Conservation (phyloP, 352 stramenopile genomes). For the Globisporangium ultimum region DNA sequence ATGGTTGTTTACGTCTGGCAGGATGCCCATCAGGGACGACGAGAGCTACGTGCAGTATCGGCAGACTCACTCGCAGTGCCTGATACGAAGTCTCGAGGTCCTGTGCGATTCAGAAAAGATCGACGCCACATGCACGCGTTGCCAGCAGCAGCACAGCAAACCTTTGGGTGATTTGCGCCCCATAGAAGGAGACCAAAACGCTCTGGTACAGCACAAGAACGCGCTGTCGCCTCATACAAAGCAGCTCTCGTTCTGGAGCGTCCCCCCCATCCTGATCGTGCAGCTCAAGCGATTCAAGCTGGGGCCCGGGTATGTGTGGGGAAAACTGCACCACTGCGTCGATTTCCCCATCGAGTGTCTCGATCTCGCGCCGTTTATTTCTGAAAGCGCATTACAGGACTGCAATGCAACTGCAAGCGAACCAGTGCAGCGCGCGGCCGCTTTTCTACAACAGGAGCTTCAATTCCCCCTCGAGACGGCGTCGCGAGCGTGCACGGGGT, state of each 20-base stretch:
- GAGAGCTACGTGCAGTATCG: slow-evolving; percentile 33
- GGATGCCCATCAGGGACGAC: slow-evolving; percentile 27
- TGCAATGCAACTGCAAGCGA: background rate
- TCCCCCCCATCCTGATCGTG: slow-evolving; percentile 53
- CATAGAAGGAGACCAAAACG: background rate
- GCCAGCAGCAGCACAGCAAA: slow-evolving; percentile 10
- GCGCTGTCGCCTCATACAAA: slow-evolving; percentile 38
- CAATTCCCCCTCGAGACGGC: slow-evolving; percentile 39
- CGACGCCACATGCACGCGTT: slow-evolving; percentile 40
- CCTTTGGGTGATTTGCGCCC: background rate
- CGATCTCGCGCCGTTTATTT: slow-evolving; percentile 61
- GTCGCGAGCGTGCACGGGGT: slow-evolving; percentile 46
- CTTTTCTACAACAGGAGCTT: slow-evolving; percentile 34
- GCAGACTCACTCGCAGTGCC: slow-evolving; percentile 20
- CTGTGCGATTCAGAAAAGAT: slow-evolving; percentile 46
- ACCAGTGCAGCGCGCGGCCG: slow-evolving; percentile 21
- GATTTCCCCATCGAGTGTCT: slow-evolving; percentile 89
- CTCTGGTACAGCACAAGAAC: background rate
- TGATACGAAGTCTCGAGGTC: slow-evolving; percentile 39
- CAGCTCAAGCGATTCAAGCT: slow-evolving; percentile 73
- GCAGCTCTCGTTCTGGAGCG: slow-evolving; percentile 42
- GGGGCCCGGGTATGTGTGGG: slow-evolving; percentile 52
- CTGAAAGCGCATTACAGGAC: slow-evolving; percentile 12
- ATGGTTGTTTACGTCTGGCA: slow-evolving; percentile 18
- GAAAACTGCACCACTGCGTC: slow-evolving; percentile 89